Evolutionary conservation across 495 filamentous ascomycete genomes (phyloP).

Genomic region (Xylaria sp.): DNA sequence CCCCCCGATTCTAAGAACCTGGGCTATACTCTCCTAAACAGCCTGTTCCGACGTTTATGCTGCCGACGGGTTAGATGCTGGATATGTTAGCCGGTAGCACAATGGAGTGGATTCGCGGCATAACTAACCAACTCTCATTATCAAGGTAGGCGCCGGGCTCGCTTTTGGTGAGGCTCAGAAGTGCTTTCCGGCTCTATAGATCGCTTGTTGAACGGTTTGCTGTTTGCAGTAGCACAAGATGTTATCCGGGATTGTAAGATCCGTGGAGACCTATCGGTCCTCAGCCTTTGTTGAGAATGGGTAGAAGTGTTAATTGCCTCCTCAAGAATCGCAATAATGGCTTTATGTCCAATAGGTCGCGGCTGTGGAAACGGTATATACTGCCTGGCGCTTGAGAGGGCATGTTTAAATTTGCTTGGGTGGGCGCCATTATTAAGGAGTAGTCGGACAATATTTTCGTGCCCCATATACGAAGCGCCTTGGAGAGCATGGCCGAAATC

Average conservation of each 20-base stretch:
- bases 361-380: no score
- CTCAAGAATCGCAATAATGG: slow-evolving; percentile 26
- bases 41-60: no score
- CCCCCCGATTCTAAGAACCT: no score
- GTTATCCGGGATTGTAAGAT: background rate
- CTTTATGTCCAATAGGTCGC: slow-evolving; percentile 11
- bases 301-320: background rate
- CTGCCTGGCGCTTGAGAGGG: no score
- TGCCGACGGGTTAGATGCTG: background rate
- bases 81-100: background rate
- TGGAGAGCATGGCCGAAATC: background rate
- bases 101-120: background rate
- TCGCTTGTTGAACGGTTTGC: background rate
- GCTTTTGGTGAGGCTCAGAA: background rate
- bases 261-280: background rate
- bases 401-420: slow-evolving; percentile 24
- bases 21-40: no score
- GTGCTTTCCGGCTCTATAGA: background rate
- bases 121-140: background rate
- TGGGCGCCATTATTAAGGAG: slow-evolving; percentile 30
- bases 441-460: slow-evolving; percentile 1
- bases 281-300: background rate
- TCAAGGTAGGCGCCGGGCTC: background rate
- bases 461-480: background rate
- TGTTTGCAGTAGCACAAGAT: background rate